Conservation (phyloP, 768 basidiomycete genomes). For the Erythrobasidium yunnanense region DNA sequence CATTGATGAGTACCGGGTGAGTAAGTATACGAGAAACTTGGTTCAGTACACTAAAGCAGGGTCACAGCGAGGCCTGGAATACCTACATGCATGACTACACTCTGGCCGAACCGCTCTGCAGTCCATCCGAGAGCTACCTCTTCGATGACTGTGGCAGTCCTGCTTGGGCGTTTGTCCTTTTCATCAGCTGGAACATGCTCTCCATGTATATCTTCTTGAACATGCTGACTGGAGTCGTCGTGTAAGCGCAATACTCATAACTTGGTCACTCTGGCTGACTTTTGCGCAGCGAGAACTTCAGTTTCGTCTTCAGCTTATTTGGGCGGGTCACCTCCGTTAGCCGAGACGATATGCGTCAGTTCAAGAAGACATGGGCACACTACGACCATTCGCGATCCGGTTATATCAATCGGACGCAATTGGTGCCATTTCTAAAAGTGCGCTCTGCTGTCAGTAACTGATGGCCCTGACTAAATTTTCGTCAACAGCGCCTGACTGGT, state of each 20-base stretch:
- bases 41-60: background rate
- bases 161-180: slow-evolving; percentile 67
- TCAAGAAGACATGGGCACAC: slow-evolving; percentile 88
- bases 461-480: slow-evolving; percentile 2
- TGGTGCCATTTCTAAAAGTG: slow-evolving; percentile 73
- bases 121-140: slow-evolving; percentile 47
- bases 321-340: slow-evolving; percentile 70
- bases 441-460: slow-evolving; percentile 40
- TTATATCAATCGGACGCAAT: slow-evolving; percentile 57
- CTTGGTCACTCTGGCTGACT: background rate
- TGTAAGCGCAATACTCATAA: background rate
- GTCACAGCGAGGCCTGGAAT: slow-evolving; percentile 80
- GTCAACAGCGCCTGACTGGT: slow-evolving; percentile 56
- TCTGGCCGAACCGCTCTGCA: slow-evolving; percentile 48
- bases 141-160: slow-evolving; percentile 80
- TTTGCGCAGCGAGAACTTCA: slow-evolving; percentile 60
- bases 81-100: slow-evolving; percentile 87
- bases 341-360: slow-evolving; percentile 80
- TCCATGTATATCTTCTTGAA: slow-evolving; percentile 84
- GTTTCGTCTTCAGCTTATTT: slow-evolving; percentile 82
- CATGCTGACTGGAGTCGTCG: slow-evolving; percentile 69
- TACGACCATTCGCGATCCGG: slow-evolving; percentile 70
- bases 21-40: slow-evolving; percentile 35
- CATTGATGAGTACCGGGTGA: slow-evolving; percentile 86
- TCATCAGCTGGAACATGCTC: slow-evolving; percentile 81